These are phyloP conservation scores for Rhododendron vialii DNA, from an alignment of 148 eudicot genomes.

Conservation along the genomic window DNA sequence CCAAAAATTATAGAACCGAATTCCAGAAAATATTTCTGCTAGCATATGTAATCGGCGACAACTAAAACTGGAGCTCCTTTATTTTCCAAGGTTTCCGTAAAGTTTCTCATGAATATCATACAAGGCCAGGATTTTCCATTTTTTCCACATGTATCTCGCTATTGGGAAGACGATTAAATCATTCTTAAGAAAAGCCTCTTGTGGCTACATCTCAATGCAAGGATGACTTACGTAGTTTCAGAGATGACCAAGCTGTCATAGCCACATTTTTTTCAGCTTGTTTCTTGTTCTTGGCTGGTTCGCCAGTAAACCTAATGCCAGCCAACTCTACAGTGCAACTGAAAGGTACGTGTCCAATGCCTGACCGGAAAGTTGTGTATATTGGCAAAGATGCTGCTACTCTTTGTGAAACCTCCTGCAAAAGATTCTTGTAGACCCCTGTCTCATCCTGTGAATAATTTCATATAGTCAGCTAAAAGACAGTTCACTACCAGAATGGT, in stretches of 20 bases:
- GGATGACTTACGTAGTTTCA: slow-evolving; percentile 45
- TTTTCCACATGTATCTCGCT: neutral
- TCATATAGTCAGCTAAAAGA: neutral
- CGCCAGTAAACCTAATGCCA: slow-evolving; percentile 47
- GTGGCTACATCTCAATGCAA: neutral
- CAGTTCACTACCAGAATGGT: neutral
- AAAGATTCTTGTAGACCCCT: slow-evolving; percentile 56
- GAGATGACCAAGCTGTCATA: slow-evolving; percentile 58
- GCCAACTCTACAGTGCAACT: slow-evolving; percentile 57
- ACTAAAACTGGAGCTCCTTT: neutral
- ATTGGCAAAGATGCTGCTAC: slow-evolving; percentile 52
- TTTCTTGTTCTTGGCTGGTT: slow-evolving; percentile 58
- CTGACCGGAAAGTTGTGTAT: slow-evolving; percentile 42
- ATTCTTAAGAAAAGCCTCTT: neutral
- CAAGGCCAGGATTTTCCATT: slow-evolving; percentile 5
- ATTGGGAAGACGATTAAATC: neutral
- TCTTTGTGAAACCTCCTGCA: slow-evolving; percentile 64
- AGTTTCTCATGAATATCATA: neutral
- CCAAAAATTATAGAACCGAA: neutral
- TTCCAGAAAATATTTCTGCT: neutral
- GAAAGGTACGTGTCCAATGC: slow-evolving; percentile 46
- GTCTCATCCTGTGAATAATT: slow-evolving; percentile 46
- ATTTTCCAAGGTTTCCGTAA: neutral
- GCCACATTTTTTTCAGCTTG: slow-evolving; percentile 69
- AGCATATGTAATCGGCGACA: neutral